Conservation (phyloP, 108 stramenopile genomes). For the Hondaea fermentalgiana region DNA sequence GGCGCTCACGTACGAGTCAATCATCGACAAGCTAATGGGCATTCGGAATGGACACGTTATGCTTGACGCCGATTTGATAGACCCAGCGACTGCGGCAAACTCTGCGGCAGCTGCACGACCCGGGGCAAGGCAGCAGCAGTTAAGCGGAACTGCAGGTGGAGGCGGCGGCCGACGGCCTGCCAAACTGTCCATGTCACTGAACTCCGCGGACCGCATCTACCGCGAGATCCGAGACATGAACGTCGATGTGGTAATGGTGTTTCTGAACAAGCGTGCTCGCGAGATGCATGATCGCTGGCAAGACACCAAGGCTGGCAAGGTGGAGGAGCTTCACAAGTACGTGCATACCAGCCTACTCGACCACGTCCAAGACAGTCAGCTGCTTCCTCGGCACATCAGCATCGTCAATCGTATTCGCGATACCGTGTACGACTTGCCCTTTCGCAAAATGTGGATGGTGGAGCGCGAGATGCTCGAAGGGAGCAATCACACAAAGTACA, state of each 20-base stretch:
- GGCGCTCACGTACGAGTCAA: neutral
- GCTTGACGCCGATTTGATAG: neutral
- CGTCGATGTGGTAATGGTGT: neutral
- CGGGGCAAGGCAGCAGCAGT: too few relatives aligned
- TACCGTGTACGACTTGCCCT: constrained; percentile 7
- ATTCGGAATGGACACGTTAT: neutral
- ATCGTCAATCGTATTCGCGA: neutral
- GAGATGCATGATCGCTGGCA: neutral
- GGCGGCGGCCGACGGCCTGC: neutral
- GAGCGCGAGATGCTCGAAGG: constrained; percentile 13
- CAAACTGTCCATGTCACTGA: neutral
- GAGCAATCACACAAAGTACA: neutral
- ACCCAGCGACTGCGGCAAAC: neutral
- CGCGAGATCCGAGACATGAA: constrained; percentile 6
- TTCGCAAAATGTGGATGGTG: constrained; percentile 10
- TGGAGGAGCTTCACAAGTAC: neutral
- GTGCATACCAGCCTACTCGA: neutral
- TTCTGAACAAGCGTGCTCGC: neutral
- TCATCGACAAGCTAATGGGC: neutral
- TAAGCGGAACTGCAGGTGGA: neutral
- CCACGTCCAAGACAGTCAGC: constrained; percentile 5
- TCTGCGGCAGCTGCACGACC: neutral
- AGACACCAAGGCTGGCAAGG: neutral
- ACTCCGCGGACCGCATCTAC: neutral
- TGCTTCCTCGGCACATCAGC: neutral